These are phyloP conservation scores for Penicillium nordicum DNA, from an alignment of 2,329 filamentous ascomycete species.

Conservation along the genomic window DNA sequence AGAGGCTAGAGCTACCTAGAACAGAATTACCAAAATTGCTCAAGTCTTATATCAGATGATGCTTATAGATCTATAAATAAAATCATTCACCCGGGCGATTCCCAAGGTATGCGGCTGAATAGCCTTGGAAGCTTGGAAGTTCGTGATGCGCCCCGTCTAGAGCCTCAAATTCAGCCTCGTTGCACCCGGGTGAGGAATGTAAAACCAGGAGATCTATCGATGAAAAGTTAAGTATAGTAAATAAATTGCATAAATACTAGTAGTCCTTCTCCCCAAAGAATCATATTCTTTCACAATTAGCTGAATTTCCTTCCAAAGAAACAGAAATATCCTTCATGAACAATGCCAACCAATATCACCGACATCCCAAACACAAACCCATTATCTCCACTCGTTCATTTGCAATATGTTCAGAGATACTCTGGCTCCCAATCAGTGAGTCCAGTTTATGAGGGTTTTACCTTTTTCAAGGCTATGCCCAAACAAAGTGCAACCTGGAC, in stretches of 20 bases:
- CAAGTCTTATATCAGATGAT: too few relatives aligned
- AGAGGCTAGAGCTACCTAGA: neutral
- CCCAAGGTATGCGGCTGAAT: neutral
- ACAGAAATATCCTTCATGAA: neutral
- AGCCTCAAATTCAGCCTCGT: neutral
- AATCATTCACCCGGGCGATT: neutral
- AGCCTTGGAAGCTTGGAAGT: too few relatives aligned
- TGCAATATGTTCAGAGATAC: neutral
- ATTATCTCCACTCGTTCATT: neutral
- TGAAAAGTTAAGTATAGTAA: neutral
- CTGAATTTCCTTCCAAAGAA: neutral
- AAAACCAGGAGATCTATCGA: neutral
- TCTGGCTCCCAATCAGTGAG: slow-evolving; percentile 1
- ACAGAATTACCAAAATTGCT: too few relatives aligned
- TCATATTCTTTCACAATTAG: neutral
- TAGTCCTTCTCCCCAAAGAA: rapidly evolving
- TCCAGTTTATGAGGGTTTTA: slow-evolving; percentile 33
- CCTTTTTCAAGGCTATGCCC: slow-evolving; percentile 33
- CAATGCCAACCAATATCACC: neutral
- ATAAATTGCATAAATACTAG: neutral
- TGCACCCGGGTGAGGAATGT: neutral
- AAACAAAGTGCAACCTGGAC: slow-evolving; percentile 33
- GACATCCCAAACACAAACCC: neutral
- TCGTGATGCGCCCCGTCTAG: too few relatives aligned
- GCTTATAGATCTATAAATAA: too few relatives aligned